Conservation (phyloP, 2,329 filamentous ascomycete species). For the Aspergillus sojae region DNA sequence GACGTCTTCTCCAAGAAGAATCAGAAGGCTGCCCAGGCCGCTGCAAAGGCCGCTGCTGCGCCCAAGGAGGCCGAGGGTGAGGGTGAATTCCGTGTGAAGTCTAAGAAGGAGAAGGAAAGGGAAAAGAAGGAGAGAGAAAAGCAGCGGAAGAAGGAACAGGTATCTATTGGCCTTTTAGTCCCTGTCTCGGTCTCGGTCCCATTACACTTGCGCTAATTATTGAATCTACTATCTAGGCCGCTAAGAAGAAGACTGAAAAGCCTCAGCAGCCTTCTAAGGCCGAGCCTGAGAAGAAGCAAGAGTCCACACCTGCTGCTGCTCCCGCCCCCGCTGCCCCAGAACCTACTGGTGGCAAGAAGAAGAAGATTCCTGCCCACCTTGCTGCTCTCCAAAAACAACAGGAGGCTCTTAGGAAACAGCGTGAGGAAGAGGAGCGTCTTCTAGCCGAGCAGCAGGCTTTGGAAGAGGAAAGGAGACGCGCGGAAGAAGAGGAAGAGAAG, state of each 20-base stretch:
- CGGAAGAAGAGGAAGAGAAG: constrained; percentile 49
- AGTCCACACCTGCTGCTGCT: constrained; percentile 49
- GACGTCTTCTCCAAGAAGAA: constrained; percentile 79
- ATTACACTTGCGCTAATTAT: not conserved
- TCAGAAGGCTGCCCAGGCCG: constrained; percentile 50
- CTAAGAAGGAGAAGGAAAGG: constrained; percentile 98
- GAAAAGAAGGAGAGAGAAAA: constrained; percentile 98
- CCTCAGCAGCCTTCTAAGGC: constrained; percentile 38
- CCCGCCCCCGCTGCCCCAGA: constrained; percentile 36
- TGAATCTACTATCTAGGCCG: constrained; percentile 57
- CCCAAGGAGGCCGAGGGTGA: constrained; percentile 50
- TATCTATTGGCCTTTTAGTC: constrained; percentile 43
- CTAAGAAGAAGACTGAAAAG: constrained; percentile 74
- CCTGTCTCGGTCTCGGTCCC: not conserved
- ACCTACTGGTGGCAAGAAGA: constrained; percentile 70
- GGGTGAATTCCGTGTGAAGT: constrained; percentile 72
- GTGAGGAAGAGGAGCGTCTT: constrained; percentile 49
- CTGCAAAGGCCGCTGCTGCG: constrained; percentile 46
- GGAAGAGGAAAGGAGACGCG: constrained; percentile 40
- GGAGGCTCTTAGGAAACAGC: constrained; percentile 47
- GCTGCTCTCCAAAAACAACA: constrained; percentile 54
- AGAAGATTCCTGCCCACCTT: constrained; percentile 73
- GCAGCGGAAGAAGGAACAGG: constrained; percentile 97
- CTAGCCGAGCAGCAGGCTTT: constrained; percentile 44
- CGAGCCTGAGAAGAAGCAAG: constrained; percentile 52